phyloP scores from a whole-genome alignment of 2,329 filamentous ascomycete genomes.

The Dactylellina leptospora region DNA sequence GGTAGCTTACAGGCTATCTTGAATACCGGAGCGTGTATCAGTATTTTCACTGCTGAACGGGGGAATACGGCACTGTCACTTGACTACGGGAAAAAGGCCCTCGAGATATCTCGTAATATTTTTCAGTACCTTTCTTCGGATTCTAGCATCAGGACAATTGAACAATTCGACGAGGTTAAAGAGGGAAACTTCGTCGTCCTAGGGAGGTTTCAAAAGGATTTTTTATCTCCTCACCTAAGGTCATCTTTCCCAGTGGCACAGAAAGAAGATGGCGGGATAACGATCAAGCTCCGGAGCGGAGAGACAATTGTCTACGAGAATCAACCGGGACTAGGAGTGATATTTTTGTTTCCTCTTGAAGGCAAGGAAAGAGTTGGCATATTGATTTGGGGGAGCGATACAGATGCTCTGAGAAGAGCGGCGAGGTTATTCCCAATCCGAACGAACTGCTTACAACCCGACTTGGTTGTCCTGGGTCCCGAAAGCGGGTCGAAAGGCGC shows the following conservation, averaged over 20 bases:
- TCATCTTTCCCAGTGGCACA: conserved; percentile 46
- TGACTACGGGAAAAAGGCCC: conserved; percentile 60
- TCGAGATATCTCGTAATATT: conserved; percentile 68
- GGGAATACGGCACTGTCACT: conserved; percentile 54
- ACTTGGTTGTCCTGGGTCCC: conserved; percentile 66
- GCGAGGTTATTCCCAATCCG: conserved; percentile 67
- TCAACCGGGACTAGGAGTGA: conserved; percentile 62
- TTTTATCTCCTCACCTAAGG: conserved; percentile 55
- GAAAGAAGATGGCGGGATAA: conserved; percentile 32
- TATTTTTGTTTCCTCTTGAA: conserved; percentile 65
- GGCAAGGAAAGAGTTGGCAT: conserved; percentile 64
- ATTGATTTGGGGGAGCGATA: conserved; percentile 67
- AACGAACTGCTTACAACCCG: conserved; percentile 68
- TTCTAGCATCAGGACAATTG: conserved; percentile 60
- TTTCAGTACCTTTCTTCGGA: conserved; percentile 69
- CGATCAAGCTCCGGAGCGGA: conserved; percentile 29
- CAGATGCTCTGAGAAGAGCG: conserved; percentile 63
- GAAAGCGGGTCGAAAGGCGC: conserved; percentile 65
- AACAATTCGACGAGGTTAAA: conserved; percentile 45
- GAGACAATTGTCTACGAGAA: conserved; percentile 57
- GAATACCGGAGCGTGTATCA: conserved; percentile 63
- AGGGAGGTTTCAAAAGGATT: conserved; percentile 57
- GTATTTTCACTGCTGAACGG: conserved; percentile 59
- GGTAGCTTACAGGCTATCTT: conserved; percentile 67
- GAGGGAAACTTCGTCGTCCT: conserved; percentile 63